A percentile compares a stretch with the other conserved stretches of the same genome.
Evolutionary conservation across 1,284 basidiomycete genomes (phyloP).

Genomic region (Mycena citricolor): DNA sequence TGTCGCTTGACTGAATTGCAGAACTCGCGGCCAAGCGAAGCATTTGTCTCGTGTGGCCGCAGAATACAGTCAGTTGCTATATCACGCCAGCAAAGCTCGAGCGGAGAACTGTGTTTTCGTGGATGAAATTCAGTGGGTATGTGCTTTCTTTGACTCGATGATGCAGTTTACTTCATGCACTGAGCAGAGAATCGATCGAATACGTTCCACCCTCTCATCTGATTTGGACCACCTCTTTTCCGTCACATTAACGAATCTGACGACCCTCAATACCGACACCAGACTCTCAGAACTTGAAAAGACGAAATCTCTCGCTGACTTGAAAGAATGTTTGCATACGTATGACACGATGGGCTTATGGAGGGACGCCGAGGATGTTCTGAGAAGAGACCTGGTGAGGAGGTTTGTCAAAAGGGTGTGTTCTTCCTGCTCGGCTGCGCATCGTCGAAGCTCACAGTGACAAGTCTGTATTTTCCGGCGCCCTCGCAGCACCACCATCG

Average conservation of each 20-base stretch:
- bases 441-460: slow-evolving; percentile 37
- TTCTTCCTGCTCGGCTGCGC: slow-evolving; percentile 3
- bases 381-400: slow-evolving; percentile 68
- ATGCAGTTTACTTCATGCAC: slow-evolving; percentile 21
- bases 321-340: slow-evolving; percentile 78
- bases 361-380: slow-evolving; percentile 83
- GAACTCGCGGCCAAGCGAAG: slow-evolving; percentile 69
- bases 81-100: slow-evolving; percentile 82
- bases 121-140: slow-evolving; percentile 81
- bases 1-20: slow-evolving; percentile 28
- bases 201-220: slow-evolving; percentile 77
- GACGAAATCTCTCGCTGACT: slow-evolving; percentile 58
- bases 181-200: slow-evolving; percentile 72
- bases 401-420: slow-evolving; percentile 74
- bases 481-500: slow-evolving; percentile 65
- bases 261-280: slow-evolving; percentile 44
- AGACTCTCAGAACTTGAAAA: slow-evolving; percentile 60
- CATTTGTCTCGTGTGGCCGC: slow-evolving; percentile 82
- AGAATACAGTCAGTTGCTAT: slow-evolving; percentile 92
- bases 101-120: slow-evolving; percentile 76
- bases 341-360: slow-evolving; percentile 82
- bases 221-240: slow-evolving; percentile 83
- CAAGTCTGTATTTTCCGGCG: slow-evolving; percentile 72
- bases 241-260: slow-evolving; percentile 49
- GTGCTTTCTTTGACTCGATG: slow-evolving; percentile 36